phyloP scores from a whole-genome alignment of 768 basidiomycete species.

The Termitomyces sp. region DNA sequence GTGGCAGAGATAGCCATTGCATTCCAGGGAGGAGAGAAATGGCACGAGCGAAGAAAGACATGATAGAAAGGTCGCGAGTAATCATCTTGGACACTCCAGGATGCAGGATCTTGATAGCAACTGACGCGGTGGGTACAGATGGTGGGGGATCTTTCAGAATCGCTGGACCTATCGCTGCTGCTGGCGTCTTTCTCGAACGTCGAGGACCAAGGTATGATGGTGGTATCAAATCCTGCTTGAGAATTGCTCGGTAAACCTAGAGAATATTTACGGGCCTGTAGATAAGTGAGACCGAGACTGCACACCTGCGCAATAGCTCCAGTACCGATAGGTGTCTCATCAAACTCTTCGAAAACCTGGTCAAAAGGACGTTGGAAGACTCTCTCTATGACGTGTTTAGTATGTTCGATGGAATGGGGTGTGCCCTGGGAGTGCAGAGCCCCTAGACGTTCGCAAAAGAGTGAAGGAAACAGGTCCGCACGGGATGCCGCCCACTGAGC shows the following conservation, averaged over 20 bases:
- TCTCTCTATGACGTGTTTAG: constrained; percentile 71
- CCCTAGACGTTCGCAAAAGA: constrained; percentile 81
- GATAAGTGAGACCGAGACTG: background rate
- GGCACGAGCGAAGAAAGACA: constrained; percentile 83
- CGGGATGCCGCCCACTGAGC: constrained; percentile 99
- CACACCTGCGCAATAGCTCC: constrained; percentile 94
- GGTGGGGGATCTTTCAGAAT: constrained; percentile 64
- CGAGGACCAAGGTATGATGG: constrained; percentile 79
- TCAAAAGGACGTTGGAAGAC: constrained; percentile 83
- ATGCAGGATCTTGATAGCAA: constrained; percentile 95
- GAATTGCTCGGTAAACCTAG: constrained; percentile 84
- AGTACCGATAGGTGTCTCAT: constrained; percentile 84
- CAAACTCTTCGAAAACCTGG: constrained; percentile 89
- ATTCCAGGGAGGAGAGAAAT: constrained; percentile 85
- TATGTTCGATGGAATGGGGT: constrained; percentile 77
- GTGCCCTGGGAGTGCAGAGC: constrained; percentile 84
- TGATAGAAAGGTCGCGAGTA: constrained; percentile 86
- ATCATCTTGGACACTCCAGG: constrained; percentile 82
- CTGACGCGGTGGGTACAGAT: constrained; percentile 75
- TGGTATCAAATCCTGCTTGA: constrained; percentile 81
- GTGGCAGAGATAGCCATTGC: constrained; percentile 93
- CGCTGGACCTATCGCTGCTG: constrained; percentile 42
- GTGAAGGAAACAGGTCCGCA: constrained; percentile 85
- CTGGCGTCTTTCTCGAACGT: constrained; percentile 44
- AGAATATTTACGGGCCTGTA: background rate